A percentile compares a stretch with the other conserved stretches of the same genome.
Evolutionary conservation across 805 yeast species (phyloP).

Genomic region (Blastobotrys muscicola): DNA sequence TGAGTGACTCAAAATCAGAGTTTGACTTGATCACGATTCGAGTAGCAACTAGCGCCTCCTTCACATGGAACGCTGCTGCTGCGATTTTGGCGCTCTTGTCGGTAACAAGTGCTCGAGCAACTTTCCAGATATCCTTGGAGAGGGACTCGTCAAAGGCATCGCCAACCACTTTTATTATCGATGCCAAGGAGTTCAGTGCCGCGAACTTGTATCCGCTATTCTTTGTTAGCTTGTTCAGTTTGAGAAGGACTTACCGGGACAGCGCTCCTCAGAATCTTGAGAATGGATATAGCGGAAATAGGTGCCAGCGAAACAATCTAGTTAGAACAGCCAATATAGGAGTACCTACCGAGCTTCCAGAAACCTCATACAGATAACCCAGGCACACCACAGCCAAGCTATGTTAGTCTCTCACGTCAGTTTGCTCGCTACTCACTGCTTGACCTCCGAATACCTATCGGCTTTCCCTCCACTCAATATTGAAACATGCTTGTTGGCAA

Average conservation of each 20-base stretch:
- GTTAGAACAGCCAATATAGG: not conserved
- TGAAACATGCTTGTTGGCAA: conserved; percentile 17
- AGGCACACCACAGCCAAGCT: conserved; percentile 19
- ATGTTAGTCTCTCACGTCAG: not conserved
- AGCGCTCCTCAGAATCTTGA: conserved; percentile 20
- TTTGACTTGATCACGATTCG: conserved; percentile 17
- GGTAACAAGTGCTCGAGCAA: conserved; percentile 17
- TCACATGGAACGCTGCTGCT: conserved; percentile 23
- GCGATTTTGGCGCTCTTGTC: conserved; percentile 25
- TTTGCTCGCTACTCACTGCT: conserved; percentile 17
- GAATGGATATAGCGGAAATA: conserved; percentile 20
- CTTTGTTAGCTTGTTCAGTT: not conserved
- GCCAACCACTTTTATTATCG: conserved; percentile 18
- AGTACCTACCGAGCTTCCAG: conserved; percentile 21
- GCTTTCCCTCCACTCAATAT: conserved; percentile 18
- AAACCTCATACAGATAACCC: conserved; percentile 20
- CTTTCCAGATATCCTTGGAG: conserved; percentile 25
- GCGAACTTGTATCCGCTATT: conserved; percentile 23
- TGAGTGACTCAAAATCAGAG: conserved; percentile 23
- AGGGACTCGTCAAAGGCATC: conserved; percentile 26
- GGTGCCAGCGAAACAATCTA: conserved; percentile 27
- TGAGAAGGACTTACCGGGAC: conserved; percentile 10
- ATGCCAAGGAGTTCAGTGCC: conserved; percentile 15
- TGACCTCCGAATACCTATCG: conserved; percentile 22
- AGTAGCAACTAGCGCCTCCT: conserved; percentile 17